Conservation (phyloP, 225 moss, liverwort and hornwort genomes). For the Takakia lepidozioides region DNA sequence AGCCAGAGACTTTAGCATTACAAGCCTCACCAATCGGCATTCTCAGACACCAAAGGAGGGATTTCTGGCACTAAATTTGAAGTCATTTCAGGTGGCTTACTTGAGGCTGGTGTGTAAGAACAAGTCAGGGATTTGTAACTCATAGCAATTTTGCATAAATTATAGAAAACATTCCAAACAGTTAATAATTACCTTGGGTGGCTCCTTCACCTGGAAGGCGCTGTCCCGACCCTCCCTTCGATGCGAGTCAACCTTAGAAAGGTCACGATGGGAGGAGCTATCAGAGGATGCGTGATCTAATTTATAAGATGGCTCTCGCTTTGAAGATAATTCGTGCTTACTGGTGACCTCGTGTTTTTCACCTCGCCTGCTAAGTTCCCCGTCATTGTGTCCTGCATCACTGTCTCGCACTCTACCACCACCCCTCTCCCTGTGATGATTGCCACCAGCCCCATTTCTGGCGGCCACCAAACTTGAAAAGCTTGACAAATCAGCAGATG, state of each 20-base stretch:
- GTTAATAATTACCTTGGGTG: conserved; percentile 31
- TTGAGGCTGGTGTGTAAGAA: too few species aligned
- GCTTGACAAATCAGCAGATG: conserved; percentile 60
- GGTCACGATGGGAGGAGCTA: conserved; percentile 6
- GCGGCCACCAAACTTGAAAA: conserved; percentile 53
- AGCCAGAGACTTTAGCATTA: too few species aligned
- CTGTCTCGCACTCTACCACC: conserved; percentile 52
- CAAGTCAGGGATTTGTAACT: too few species aligned
- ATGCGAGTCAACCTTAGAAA: conserved; percentile 40
- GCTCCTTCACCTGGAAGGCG: conserved; percentile 48
- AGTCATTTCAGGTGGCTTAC: too few species aligned
- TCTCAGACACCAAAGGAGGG: too few species aligned
- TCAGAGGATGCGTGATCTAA: conserved; percentile 32
- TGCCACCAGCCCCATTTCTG: conserved; percentile 69
- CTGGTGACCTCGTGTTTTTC: conserved; percentile 47
- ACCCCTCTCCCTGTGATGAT: conserved; percentile 71
- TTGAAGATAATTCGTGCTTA: conserved; percentile 31
- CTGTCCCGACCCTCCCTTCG: conserved; percentile 36
- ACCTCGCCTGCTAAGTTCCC: conserved; percentile 48
- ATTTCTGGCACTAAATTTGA: background rate
- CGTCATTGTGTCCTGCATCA: conserved; percentile 50
- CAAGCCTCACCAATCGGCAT: too few species aligned
- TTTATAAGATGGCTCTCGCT: conserved; percentile 41
- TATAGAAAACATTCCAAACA: too few species aligned
- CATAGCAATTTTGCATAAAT: too few species aligned